Base-by-base conservation (phyloP, 768 basidiomycete species). In the Exidia glandulosa region DNA sequence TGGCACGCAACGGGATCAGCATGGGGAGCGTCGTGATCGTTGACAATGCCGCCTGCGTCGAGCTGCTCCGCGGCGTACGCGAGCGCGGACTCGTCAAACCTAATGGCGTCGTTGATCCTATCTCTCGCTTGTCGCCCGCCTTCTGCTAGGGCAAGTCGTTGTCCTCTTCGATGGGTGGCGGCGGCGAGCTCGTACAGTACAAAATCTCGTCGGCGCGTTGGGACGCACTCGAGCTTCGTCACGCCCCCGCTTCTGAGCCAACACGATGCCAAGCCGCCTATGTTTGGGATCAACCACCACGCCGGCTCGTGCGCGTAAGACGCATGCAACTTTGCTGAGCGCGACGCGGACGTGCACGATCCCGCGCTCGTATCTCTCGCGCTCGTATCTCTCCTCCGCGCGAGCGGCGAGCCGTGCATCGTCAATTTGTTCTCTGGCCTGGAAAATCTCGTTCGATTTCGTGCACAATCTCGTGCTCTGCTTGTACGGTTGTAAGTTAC, bases 391-490 rank as follows among this genome's bases (percentile, higher is more conserved):
- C n/a, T n/a, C n/a, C n/a, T n/a, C n/a, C n/a, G n/a, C n/a, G n/a
- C n/a, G n/a, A n/a, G n/a, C n/a, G n/a, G n/a, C n/a, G n/a, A 94
- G 60, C 66, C 77, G 1, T 94, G 94, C 67, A 79, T 94, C 30
- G 74, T 83, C 1, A 94, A 92, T 70, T 76, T 95, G 47, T 79
- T 95, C 59, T 88, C 87, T 0, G 93, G 93, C 0, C 91, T 92
- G 1, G 86, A n/a, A n/a, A n/a, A 87, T 64, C 74, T 94, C 47
- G 85, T 99, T 98, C 80, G 95, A 96, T 79, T 98, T 97, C 67
- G 95, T 99, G 10, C 96, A 99, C 71, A 96, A 99, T 69, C 85
- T 99, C 63, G 95, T 99, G 48, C 84, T 99, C 27, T 99, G 97
- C 73, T 81, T 99, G 25, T 99, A 98, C 90, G 0, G 81, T 83